Evolutionary conservation across 2,329 filamentous ascomycete genomes (phyloP).

Genomic region (Xylariaceae sp.): DNA sequence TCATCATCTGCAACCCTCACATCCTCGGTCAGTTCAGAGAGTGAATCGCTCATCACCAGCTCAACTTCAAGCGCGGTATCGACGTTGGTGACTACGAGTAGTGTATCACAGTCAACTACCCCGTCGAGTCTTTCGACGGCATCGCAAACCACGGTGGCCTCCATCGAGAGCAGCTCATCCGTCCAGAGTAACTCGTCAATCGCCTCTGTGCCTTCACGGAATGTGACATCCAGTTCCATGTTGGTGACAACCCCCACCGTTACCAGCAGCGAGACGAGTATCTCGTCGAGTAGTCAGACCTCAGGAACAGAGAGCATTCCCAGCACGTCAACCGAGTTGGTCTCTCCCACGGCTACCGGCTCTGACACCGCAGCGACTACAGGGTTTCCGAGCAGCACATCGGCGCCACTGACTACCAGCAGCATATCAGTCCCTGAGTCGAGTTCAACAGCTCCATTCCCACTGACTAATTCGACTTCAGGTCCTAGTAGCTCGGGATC

Average conservation of each 20-base stretch:
- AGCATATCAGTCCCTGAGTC: background rate
- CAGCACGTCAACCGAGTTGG: conserved; percentile 2
- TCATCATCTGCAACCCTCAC: background rate
- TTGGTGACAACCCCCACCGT: background rate
- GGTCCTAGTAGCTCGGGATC: background rate
- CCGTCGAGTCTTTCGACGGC: background rate
- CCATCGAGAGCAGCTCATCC: background rate
- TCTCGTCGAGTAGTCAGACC: background rate
- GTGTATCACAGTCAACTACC: background rate
- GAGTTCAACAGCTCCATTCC: conserved; percentile 5
- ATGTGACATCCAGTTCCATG: background rate
- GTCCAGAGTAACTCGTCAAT: background rate
- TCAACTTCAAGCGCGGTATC: background rate
- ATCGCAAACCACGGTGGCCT: background rate
- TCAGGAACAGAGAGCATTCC: background rate
- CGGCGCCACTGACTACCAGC: conserved; percentile 1
- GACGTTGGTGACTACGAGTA: conserved; percentile 1
- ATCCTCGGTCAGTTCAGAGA: background rate
- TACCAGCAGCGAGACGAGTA: background rate
- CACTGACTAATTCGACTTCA: conserved; percentile 7
- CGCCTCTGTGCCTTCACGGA: background rate
- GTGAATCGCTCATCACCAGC: background rate
- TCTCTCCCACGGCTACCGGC: background rate
- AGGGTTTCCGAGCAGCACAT: background rate
- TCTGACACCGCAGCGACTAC: background rate